A percentile compares a stretch with the other conserved stretches of the same genome.
Evolutionary conservation across 2,329 filamentous ascomycete genomes (phyloP).

Genomic region (Aureobasidium subglaciale): DNA sequence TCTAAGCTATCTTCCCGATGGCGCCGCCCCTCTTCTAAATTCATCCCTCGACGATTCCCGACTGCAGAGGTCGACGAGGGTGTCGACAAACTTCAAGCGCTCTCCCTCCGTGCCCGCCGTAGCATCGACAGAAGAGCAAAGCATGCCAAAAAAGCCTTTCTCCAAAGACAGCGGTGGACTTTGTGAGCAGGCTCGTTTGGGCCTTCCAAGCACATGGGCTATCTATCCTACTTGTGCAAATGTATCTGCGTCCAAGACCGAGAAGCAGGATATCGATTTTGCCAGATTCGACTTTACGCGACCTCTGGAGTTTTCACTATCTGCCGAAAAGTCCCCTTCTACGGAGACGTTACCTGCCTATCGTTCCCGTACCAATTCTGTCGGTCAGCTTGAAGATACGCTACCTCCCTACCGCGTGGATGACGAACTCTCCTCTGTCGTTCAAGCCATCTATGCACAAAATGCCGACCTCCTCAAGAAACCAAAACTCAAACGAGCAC

Average conservation of each 20-base stretch:
- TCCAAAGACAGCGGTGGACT: neutral
- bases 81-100: slow-evolving; percentile 5
- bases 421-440: neutral
- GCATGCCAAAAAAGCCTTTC: neutral
- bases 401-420: neutral
- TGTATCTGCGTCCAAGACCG: neutral
- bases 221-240: slow-evolving; percentile 1
- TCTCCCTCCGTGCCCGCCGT: neutral
- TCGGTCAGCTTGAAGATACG: neutral
- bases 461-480: neutral
- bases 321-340: neutral
- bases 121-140: neutral
- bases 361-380: neutral
- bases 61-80: neutral
- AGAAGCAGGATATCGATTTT: neutral
- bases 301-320: neutral
- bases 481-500: neutral
- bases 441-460: neutral
- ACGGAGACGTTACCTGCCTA: neutral
- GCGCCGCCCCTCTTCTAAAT: neutral
- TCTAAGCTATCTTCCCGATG: neutral
- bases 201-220: neutral
- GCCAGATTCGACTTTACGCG: slow-evolving; percentile 5
- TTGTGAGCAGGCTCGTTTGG: neutral
- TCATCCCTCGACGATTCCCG: neutral